Percentiles rank a stretch among this genome's conserved stretches.
Conservation (phyloP, 306 rosid species). For the Trifolium fragiferum region DNA sequence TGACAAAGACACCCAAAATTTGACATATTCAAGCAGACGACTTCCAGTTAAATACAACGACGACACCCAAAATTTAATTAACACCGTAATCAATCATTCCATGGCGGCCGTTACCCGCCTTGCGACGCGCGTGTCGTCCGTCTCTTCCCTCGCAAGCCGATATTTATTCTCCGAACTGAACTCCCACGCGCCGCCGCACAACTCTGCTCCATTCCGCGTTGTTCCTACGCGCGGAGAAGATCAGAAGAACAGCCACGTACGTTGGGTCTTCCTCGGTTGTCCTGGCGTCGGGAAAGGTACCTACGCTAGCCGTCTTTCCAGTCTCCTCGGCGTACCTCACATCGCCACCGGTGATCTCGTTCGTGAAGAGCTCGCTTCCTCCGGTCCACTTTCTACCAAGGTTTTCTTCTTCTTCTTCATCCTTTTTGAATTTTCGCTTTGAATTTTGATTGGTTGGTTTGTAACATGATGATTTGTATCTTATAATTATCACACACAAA, state of each 20-base stretch:
- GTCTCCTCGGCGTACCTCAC: conserved; percentile 80
- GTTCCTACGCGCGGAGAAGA: conserved; percentile 51
- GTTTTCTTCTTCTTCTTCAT: conserved; percentile 36
- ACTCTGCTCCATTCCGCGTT: conserved; percentile 39
- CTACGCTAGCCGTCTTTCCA: conserved; percentile 83
- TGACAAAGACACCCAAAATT: too few species aligned
- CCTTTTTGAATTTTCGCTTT: neutral
- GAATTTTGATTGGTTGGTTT: neutral
- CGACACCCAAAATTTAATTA: neutral
- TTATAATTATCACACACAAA: neutral
- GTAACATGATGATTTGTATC: neutral
- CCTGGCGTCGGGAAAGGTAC: conserved; percentile 99
- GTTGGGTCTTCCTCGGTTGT: conserved; percentile 88
- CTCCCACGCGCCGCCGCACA: conserved; percentile 43
- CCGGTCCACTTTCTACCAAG: conserved; percentile 75
- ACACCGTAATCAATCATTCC: conserved; percentile 23
- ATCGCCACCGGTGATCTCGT: conserved; percentile 96
- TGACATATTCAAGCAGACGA: too few species aligned
- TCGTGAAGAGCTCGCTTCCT: conserved; percentile 86
- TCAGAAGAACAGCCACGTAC: conserved; percentile 61
- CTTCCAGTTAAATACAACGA: too few species aligned
- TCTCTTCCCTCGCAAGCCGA: conserved; percentile 41
- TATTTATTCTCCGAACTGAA: conserved; percentile 48
- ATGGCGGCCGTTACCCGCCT: conserved; percentile 89
- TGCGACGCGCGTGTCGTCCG: conserved; percentile 48